A percentile compares a stretch with the other conserved stretches of the same genome.
phyloP scores from a whole-genome alignment of 176 grass and related monocot species.

The Ampelocalamus luodianensis region DNA sequence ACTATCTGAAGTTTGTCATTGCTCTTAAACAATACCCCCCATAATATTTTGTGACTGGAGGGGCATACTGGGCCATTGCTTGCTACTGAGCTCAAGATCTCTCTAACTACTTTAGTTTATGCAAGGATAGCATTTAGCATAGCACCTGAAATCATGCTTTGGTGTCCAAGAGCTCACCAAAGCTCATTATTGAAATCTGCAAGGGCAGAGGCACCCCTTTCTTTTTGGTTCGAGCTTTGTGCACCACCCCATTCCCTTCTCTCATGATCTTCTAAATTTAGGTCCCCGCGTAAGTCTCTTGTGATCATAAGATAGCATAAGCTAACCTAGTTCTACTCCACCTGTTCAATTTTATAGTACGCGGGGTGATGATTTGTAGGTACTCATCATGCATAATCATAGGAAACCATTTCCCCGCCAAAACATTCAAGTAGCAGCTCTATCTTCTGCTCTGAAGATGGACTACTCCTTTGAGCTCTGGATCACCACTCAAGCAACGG shows the following conservation, averaged over 20 bases:
- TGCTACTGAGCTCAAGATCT: constrained; percentile 25
- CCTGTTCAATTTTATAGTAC: not conserved
- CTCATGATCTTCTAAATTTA: not conserved
- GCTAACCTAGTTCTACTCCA: not conserved
- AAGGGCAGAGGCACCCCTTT: not conserved
- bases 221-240: not conserved
- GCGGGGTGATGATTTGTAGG: not conserved
- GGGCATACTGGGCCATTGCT: not conserved
- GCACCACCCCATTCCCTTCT: not conserved
- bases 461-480: not conserved
- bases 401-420: not conserved
- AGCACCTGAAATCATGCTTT: constrained; percentile 44
- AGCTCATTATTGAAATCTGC: not conserved
- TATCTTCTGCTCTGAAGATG: not conserved
- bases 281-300: not conserved
- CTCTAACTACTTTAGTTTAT: constrained; percentile 10
- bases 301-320: not conserved
- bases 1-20: constrained; percentile 15
- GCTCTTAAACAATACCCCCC: constrained; percentile 1
- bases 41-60: not conserved
- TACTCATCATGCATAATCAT: not conserved
- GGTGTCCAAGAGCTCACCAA: not conserved
- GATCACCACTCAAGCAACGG: not conserved
- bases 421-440: not conserved
- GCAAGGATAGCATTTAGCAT: not conserved